Percentiles rank a stretch among this genome's conserved stretches.
These are phyloP conservation scores for Podospora didyma DNA, from an alignment of 495 filamentous ascomycete species.

Conservation along the genomic window DNA sequence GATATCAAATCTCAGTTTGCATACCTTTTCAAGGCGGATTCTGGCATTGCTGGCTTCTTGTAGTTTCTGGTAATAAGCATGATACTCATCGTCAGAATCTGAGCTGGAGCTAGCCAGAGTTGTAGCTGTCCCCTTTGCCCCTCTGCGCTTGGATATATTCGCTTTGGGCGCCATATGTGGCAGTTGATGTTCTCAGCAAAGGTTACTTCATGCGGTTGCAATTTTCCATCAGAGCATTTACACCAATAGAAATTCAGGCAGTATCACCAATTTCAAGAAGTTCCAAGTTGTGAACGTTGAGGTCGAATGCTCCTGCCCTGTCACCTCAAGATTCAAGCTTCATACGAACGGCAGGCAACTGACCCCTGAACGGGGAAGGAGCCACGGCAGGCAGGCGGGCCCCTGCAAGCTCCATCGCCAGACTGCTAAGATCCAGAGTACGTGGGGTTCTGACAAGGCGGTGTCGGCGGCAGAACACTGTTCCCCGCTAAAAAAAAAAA, in stretches of 20 bases:
- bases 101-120: not conserved
- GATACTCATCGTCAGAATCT: not conserved
- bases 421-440: not conserved
- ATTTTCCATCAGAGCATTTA: too few relatives aligned
- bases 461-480: constrained; percentile 18
- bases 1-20: too few relatives aligned
- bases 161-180: constrained; percentile 18
- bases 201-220: too few relatives aligned
- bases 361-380: not conserved
- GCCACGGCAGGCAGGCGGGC: not conserved
- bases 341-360: not conserved
- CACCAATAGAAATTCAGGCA: not conserved
- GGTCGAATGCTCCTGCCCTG: too few relatives aligned
- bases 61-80: not conserved
- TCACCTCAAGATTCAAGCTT: not conserved
- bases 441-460: constrained; percentile 10
- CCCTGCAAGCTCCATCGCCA: constrained; percentile 3
- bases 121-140: not conserved
- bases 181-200: too few relatives aligned
- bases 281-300: too few relatives aligned
- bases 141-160: constrained; percentile 13
- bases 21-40: not conserved
- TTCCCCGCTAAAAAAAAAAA: constrained; percentile 25
- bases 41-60: not conserved
- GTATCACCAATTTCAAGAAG: too few relatives aligned